Conservation (phyloP, 805 yeast species). For the Candida piceae region DNA sequence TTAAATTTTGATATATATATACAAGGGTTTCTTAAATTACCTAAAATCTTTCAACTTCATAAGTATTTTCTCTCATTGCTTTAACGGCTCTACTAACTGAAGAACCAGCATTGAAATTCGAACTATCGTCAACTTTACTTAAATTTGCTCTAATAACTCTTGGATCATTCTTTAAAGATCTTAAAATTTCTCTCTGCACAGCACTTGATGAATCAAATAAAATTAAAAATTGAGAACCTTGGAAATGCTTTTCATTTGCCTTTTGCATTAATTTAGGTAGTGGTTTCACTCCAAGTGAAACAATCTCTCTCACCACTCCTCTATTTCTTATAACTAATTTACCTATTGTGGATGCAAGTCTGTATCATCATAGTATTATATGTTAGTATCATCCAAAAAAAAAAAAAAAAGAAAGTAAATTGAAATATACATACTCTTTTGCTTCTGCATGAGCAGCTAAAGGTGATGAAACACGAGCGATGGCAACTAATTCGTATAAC, state of each 20-base stretch:
- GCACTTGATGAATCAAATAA: slow-evolving; percentile 81
- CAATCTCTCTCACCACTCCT: slow-evolving; percentile 85
- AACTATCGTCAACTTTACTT: slow-evolving; percentile 53
- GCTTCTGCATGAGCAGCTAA: slow-evolving; percentile 52
- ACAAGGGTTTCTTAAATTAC: no score
- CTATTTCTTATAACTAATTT: slow-evolving; percentile 78
- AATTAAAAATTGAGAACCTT: slow-evolving; percentile 84
- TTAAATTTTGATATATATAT: no score
- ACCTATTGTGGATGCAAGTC: slow-evolving; percentile 57
- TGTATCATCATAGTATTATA: neutral
- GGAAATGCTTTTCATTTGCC: slow-evolving; percentile 85
- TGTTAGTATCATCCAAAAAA: slow-evolving; percentile 1
- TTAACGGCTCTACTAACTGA: slow-evolving; percentile 45
- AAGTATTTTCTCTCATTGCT: slow-evolving; percentile 15
- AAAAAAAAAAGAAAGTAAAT: neutral
- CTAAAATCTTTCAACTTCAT: slow-evolving; percentile 12
- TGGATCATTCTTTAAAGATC: slow-evolving; percentile 83
- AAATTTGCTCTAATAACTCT: slow-evolving; percentile 79
- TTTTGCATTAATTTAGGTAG: slow-evolving; percentile 79
- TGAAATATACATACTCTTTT: slow-evolving; percentile 44
- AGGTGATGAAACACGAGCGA: slow-evolving; percentile 73
- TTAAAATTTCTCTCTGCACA: slow-evolving; percentile 78
- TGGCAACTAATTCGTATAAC: slow-evolving; percentile 88
- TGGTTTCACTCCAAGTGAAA: slow-evolving; percentile 71
- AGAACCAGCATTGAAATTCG: slow-evolving; percentile 49